A percentile compares a stretch with the other conserved stretches of the same genome.
These are phyloP conservation scores for Cymbopogon flexuosus DNA, from an alignment of 202 grass and related monocot species.

Conservation along the genomic window DNA sequence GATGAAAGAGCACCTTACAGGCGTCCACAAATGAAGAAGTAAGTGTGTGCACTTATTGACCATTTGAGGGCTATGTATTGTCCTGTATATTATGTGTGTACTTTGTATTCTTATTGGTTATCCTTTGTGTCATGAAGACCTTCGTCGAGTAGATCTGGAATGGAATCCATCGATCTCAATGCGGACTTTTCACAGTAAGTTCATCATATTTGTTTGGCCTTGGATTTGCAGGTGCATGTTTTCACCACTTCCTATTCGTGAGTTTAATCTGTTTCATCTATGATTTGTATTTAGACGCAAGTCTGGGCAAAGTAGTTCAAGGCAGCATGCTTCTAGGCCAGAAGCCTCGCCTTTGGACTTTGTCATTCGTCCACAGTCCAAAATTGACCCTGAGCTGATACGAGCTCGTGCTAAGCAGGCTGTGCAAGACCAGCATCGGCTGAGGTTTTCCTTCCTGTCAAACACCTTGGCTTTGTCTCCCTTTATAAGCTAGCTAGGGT, in stretches of 20 bases:
- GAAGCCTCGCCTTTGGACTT: constrained; percentile 94
- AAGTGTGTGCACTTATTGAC: constrained; percentile 1
- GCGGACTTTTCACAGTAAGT: constrained; percentile 89
- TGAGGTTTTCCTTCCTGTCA: constrained; percentile 40
- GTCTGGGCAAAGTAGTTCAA: constrained; percentile 55
- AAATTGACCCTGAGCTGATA: constrained; percentile 77
- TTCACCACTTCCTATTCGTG: background rate
- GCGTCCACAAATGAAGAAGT: constrained; percentile 71
- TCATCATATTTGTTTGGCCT: background rate
- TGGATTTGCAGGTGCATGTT: background rate
- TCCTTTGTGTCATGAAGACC: constrained; percentile 44
- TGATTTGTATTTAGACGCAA: constrained; percentile 41
- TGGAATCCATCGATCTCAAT: constrained; percentile 80
- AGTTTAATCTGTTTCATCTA: constrained; percentile 2
- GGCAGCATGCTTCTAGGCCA: constrained; percentile 78
- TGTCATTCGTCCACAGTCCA: constrained; percentile 79
- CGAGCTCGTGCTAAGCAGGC: constrained; percentile 79
- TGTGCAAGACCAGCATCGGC: constrained; percentile 58
- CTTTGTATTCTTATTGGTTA: background rate
- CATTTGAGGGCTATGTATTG: background rate
- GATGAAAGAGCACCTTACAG: constrained; percentile 77
- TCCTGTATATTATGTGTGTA: constrained; percentile 7
- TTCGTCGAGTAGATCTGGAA: constrained; percentile 52
- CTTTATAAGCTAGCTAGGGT: background rate
- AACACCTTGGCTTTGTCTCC: background rate